These are phyloP conservation scores for Kazachstania martiniae DNA, from an alignment of 805 yeast genomes.

Conservation along the genomic window DNA sequence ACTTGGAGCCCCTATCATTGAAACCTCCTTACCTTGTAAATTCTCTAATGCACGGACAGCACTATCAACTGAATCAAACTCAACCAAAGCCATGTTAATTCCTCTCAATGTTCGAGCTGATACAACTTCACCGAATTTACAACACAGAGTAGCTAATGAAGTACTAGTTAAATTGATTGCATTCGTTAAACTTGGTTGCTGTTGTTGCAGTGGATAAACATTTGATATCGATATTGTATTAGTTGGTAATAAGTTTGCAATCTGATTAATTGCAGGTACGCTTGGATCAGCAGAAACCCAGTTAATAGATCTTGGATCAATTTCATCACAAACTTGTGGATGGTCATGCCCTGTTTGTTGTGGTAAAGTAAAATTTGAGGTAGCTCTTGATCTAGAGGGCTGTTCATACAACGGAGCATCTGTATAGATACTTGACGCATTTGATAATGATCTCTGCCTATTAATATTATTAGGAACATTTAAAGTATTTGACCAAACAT, in stretches of 20 bases:
- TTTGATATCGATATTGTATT: constrained; percentile 70
- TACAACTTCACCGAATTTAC: constrained; percentile 49
- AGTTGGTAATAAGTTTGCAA: constrained; percentile 63
- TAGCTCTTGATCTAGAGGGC: constrained; percentile 7
- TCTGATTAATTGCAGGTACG: constrained; percentile 63
- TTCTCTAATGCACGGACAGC: constrained; percentile 73
- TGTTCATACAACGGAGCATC: constrained; percentile 24
- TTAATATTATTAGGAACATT: constrained; percentile 2
- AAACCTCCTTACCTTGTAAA: constrained; percentile 70
- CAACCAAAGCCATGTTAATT: constrained; percentile 49
- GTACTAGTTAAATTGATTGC: constrained; percentile 33
- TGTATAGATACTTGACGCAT: constrained; percentile 25
- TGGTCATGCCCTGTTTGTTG: constrained; percentile 15
- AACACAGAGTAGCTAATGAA: constrained; percentile 49
- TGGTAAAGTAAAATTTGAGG: constrained; percentile 10
- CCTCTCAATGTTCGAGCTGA: constrained; percentile 51
- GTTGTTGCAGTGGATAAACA: constrained; percentile 33
- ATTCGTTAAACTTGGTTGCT: constrained; percentile 44
- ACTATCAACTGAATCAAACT: constrained; percentile 57
- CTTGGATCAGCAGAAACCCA: constrained; percentile 64
- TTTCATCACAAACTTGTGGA: constrained; percentile 41
- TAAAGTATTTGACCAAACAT: constrained; percentile 3
- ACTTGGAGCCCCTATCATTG: constrained; percentile 63
- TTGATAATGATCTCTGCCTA: constrained; percentile 25
- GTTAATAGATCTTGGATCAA: constrained; percentile 46